Conservation (phyloP, 2,329 filamentous ascomycete genomes). For the Elsinoe necatrix region DNA sequence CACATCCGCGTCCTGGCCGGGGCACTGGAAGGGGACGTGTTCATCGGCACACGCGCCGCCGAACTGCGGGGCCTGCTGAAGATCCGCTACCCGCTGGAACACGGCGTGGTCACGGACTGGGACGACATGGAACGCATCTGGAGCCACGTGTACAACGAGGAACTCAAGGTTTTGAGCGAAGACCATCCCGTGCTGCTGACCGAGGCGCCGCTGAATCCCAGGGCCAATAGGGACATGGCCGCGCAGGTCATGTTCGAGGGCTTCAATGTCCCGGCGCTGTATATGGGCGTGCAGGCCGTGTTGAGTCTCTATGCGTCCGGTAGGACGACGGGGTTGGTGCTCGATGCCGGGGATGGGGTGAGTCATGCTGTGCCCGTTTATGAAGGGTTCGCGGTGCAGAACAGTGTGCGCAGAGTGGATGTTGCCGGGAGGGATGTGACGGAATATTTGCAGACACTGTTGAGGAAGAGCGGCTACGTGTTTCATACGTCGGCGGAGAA, state of each 20-base stretch:
- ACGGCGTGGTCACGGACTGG: constrained; percentile 98
- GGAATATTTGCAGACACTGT: constrained; percentile 81
- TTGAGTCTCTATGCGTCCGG: constrained; percentile 93
- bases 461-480: constrained; percentile 86
- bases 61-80: constrained; percentile 88
- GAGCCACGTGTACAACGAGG: constrained; percentile 95
- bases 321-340: constrained; percentile 88
- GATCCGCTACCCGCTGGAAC: constrained; percentile 90
- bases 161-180: constrained; percentile 92
- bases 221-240: constrained; percentile 89
- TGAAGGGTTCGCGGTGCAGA: constrained; percentile 94
- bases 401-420: constrained; percentile 89
- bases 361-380: constrained; percentile 97
- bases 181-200: constrained; percentile 97
- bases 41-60: constrained; percentile 87
- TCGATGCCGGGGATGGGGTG: constrained; percentile 92
- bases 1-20: constrained; percentile 92
- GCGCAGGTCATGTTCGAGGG: constrained; percentile 98
- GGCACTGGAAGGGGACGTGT: constrained; percentile 90
- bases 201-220: constrained; percentile 89
- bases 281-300: constrained; percentile 95
- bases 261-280: constrained; percentile 93
- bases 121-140: constrained; percentile 99
- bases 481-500: constrained; percentile 99
- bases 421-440: constrained; percentile 94